phyloP scores from a whole-genome alignment of 2,329 filamentous ascomycete genomes.

The Colletotrichum trifolii region DNA sequence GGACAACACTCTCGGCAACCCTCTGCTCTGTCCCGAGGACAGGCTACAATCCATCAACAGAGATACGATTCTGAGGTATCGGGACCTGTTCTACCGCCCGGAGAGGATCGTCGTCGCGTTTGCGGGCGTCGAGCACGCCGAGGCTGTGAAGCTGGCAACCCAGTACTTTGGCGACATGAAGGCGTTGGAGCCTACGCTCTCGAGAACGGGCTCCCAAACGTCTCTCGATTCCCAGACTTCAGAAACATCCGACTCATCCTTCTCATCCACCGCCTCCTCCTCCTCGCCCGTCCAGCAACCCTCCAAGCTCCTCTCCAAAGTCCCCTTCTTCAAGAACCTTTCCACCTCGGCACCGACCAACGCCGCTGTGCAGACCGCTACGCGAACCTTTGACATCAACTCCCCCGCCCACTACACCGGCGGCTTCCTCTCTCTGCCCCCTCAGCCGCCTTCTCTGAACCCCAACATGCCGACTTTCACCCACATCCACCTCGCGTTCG shows the following conservation, averaged over 20 bases:
- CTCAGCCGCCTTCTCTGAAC: conserved; percentile 81
- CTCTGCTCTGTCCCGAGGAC: conserved; percentile 89
- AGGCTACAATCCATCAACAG: conserved; percentile 80
- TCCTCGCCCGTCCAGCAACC: conserved; percentile 56
- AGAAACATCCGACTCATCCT: conserved; percentile 46
- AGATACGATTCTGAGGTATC: conserved; percentile 79
- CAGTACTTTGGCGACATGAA: conserved; percentile 94
- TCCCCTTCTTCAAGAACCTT: conserved; percentile 91
- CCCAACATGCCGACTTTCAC: conserved; percentile 84
- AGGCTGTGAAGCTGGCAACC: conserved; percentile 83
- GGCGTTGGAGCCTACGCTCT: conserved; percentile 59
- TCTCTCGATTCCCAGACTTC: conserved; percentile 56
- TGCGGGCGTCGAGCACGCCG: conserved; percentile 85
- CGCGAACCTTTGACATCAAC: conserved; percentile 65
- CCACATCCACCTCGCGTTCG: conserved; percentile 95
- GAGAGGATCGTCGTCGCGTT: conserved; percentile 96
- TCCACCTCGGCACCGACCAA: conserved; percentile 77
- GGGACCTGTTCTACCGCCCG: conserved; percentile 85
- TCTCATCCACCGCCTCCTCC: conserved; percentile 44
- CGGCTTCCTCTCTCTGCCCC: conserved; percentile 87
- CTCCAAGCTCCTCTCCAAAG: conserved; percentile 79
- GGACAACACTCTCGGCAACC: conserved; percentile 95
- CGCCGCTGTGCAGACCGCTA: conserved; percentile 64
- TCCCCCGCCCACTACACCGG: conserved; percentile 87
- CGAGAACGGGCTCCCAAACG: conserved; percentile 69